Evolutionary conservation across 2,329 filamentous ascomycete genomes (phyloP).

Genomic region (Colletotrichum noveboracense): DNA sequence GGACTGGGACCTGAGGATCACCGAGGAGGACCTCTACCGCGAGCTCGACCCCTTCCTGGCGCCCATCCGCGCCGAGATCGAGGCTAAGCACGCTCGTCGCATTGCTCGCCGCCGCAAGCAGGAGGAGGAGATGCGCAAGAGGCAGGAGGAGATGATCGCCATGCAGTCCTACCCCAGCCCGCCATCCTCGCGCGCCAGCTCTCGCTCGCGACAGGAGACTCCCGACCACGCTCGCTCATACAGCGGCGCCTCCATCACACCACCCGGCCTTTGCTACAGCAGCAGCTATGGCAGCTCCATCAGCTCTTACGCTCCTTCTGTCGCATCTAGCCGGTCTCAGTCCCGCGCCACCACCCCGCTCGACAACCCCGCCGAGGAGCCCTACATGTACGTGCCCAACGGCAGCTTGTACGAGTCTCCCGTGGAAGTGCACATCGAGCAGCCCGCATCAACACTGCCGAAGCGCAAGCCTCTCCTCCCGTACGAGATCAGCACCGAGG

Average conservation of each 20-base stretch:
- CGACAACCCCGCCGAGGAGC: slow-evolving; percentile 47
- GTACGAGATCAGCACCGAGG: slow-evolving; percentile 60
- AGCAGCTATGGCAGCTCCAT: slow-evolving; percentile 40
- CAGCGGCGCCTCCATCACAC: slow-evolving; percentile 41
- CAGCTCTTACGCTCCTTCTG: slow-evolving; percentile 54
- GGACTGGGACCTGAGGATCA: slow-evolving; percentile 92
- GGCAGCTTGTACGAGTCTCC: slow-evolving; percentile 56
- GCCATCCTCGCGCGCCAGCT: slow-evolving; percentile 49
- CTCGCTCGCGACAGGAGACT: slow-evolving; percentile 42
- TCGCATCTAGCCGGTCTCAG: slow-evolving; percentile 47
- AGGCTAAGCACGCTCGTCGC: slow-evolving; percentile 55
- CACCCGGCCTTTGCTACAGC: slow-evolving; percentile 52
- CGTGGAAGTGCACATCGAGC: slow-evolving; percentile 48
- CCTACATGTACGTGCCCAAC: slow-evolving; percentile 44
- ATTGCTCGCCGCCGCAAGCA: slow-evolving; percentile 54
- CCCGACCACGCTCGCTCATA: slow-evolving; percentile 45
- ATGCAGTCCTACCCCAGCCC: slow-evolving; percentile 48
- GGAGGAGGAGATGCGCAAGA: slow-evolving; percentile 39
- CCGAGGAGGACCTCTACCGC: slow-evolving; percentile 81
- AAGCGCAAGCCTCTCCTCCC: slow-evolving; percentile 42
- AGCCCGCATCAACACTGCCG: slow-evolving; percentile 40
- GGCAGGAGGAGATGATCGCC: slow-evolving; percentile 39
- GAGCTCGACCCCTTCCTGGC: slow-evolving; percentile 89
- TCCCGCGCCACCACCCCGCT: slow-evolving; percentile 57
- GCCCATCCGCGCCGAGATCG: slow-evolving; percentile 73